phyloP scores from a whole-genome alignment of 345 rosid genomes.

The Rubroshorea leprosula region DNA sequence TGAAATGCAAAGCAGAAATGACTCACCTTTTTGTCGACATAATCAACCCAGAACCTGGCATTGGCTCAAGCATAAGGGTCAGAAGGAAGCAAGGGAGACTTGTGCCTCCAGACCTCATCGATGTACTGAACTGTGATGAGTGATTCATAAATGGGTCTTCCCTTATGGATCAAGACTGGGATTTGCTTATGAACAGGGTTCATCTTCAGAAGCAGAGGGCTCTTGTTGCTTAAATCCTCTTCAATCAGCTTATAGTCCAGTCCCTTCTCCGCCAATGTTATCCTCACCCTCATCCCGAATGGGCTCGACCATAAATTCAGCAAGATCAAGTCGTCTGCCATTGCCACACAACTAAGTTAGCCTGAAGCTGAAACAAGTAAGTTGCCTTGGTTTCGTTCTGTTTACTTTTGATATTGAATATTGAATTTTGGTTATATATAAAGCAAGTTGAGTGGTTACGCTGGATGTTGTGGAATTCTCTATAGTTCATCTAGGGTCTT shows the following conservation, averaged over 20 bases:
- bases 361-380: no score
- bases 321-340: neutral
- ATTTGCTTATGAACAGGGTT: neutral
- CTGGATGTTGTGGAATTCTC: no score
- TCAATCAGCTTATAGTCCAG: neutral
- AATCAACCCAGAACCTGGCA: constrained; percentile 5
- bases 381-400: no score
- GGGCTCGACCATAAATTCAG: neutral
- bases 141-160: constrained; percentile 1
- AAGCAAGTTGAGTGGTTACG: no score
- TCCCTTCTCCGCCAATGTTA: constrained; percentile 5
- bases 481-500: no score
- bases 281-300: neutral
- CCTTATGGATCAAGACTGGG: neutral
- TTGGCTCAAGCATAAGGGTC: neutral
- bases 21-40: constrained; percentile 3
- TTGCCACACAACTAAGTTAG: neutral
- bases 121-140: constrained; percentile 1
- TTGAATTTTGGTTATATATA: no score
- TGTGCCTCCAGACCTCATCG: neutral
- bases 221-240: constrained; percentile 2
- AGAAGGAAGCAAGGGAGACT: neutral
- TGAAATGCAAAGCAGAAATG: no score
- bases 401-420: no score
- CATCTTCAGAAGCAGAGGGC: neutral